phyloP scores from a whole-genome alignment of 2,329 filamentous ascomycete species.

The Chrysoporthe puriensis region DNA sequence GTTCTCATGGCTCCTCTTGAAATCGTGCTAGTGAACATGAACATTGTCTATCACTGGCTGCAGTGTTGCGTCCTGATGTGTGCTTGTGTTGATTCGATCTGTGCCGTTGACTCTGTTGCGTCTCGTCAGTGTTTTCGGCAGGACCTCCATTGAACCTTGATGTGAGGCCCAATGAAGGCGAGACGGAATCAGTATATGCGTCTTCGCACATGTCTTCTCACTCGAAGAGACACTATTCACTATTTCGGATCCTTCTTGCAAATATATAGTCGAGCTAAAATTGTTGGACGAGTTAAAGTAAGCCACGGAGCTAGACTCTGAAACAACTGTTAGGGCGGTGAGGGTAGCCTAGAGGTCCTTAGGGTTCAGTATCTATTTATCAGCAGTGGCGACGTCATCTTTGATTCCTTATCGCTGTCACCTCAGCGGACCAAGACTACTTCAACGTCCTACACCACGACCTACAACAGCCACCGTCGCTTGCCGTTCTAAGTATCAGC shows the following conservation, averaged over 20 bases:
- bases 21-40: background rate
- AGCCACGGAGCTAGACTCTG: no score
- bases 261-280: background rate
- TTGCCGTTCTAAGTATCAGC: background rate
- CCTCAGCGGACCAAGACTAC: background rate
- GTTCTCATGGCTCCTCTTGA: background rate
- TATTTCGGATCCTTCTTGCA: no score
- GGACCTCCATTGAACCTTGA: background rate
- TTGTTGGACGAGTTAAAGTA: background rate
- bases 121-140: background rate
- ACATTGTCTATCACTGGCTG: background rate
- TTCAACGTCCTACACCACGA: background rate
- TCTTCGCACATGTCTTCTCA: background rate
- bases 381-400: conserved; percentile 1
- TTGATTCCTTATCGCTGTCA: background rate
- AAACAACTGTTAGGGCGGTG: no score
- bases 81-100: background rate
- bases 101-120: background rate
- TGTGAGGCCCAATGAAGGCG: background rate
- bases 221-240: no score
- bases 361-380: conserved; percentile 4
- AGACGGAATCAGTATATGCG: background rate
- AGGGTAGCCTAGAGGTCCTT: background rate
- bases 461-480: background rate
- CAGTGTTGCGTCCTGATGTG: background rate